Evolutionary conservation across 2,329 filamentous ascomycete genomes (phyloP), one percentile per base, ranked within the genome.

Genomic region (Ophiostoma perfectum): DNA sequence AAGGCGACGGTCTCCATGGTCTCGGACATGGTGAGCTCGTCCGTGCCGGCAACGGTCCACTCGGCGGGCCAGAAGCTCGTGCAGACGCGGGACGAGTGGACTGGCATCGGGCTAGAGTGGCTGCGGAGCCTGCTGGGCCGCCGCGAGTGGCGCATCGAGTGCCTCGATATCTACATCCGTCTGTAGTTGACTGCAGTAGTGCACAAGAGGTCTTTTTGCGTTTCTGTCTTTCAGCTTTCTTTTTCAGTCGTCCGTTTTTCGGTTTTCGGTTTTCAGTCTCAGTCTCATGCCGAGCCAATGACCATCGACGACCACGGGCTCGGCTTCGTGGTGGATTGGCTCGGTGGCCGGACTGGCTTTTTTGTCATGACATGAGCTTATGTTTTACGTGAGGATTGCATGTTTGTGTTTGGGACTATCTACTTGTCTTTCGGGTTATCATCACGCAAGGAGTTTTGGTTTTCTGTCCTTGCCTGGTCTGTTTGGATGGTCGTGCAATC

Each of bases 141-240:
- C 78, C 87, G 90, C 74, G 93, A 97, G 78, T 96, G 94, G 91
- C 86, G 90, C 74, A 86, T 99, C 72, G 92, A 94, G 69, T 97
- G 93, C 77, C 84, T 99, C 78, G 93, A 97, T 78, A 86, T 98
- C 42, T 88, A 93, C 74, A 87, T 98, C 67, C 83, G 91, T 71
- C 80, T 97, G 72, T 69, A 16, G 39, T 44, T 6, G 3, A 44
- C 7, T 44, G 1, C 11, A 27, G 27, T 27, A 27, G 27, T 27
- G 27, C 27, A 27, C 27, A 27, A 27, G 27, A 27, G 27, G 42
- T 44, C 42, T 44, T 44, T 12, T 44, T 12, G 42, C 11, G 42
- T 44, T 44, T 3, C 3, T 44, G 3, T 44, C 42, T 44, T 44
- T 44, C 7, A 44, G 27, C 27, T 27, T 27, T 27, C 27, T 27